These are phyloP conservation scores for Gnomoniopsis smithogilvyi DNA, from an alignment of 2,329 filamentous ascomycete species.

Conservation along the genomic window DNA sequence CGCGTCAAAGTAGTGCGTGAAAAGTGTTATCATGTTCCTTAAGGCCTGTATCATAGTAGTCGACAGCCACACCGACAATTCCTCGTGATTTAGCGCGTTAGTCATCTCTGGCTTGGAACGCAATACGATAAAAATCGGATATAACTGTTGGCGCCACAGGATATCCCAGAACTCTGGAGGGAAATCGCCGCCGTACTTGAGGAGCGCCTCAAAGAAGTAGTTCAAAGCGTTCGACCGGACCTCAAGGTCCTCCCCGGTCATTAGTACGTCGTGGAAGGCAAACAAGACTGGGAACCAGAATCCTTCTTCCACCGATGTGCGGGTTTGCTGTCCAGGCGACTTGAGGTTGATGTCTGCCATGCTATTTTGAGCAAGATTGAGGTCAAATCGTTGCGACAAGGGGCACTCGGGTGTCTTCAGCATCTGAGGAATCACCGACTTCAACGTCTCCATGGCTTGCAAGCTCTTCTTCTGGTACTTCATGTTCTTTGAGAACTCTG, in stretches of 20 bases:
- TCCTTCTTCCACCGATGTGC: slow-evolving; percentile 90
- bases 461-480: slow-evolving; percentile 98
- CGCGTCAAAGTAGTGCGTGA: slow-evolving; percentile 96
- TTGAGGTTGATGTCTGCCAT: slow-evolving; percentile 42
- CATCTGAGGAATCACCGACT: slow-evolving; percentile 92
- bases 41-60: slow-evolving; percentile 99
- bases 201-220: slow-evolving; percentile 93
- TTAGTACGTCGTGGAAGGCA: slow-evolving; percentile 96
- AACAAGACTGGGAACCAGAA: slow-evolving; percentile 99
- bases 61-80: slow-evolving; percentile 96
- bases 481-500: slow-evolving; percentile 98
- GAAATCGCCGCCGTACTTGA: slow-evolving; percentile 87
- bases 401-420: slow-evolving; percentile 93
- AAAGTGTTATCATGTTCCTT: slow-evolving; percentile 96
- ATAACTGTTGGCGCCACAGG: slow-evolving; percentile 92
- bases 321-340: slow-evolving; percentile 56
- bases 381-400: slow-evolving; percentile 62
- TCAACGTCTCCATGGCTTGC: slow-evolving; percentile 91
- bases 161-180: slow-evolving; percentile 97
- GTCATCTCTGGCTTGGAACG: slow-evolving; percentile 96
- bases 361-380: slow-evolving; percentile 29
- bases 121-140: slow-evolving; percentile 97
- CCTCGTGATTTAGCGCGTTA: slow-evolving; percentile 92
- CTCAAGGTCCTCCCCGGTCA: slow-evolving; percentile 98
- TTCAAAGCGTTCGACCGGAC: slow-evolving; percentile 87